Base-by-base conservation (phyloP, 2,329 filamentous ascomycete genomes). In the Penicillium sp. region DNA sequence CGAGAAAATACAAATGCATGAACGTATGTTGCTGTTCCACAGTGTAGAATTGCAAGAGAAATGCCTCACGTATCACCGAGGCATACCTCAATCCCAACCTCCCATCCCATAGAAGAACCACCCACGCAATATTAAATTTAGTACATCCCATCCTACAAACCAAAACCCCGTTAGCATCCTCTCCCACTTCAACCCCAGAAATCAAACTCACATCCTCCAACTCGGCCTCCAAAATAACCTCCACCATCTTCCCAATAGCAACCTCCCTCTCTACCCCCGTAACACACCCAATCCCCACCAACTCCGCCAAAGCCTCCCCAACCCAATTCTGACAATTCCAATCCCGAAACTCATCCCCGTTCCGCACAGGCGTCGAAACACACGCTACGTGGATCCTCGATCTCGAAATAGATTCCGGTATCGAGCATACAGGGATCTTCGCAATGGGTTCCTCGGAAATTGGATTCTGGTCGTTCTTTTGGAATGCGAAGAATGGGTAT, bases 271-370 rank as follows among this genome's bases (percentile, higher is more conserved):
- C 49, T n/a, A 44, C 43, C 10, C 40, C 39, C 3, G 50, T 63
- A 27, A 70, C 42, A 54, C 56, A 66, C 3, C 60, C 62, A 8
- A 56, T 45, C 22, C 60, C 54, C 4, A 67, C 63, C 43, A 70
- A 45, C 13, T 57, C 51, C 10, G 39, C 43, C 34, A 70, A 41
- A 5, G 67, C 67, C 48, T 70, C 67, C 1, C 62, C 66, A 10
- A 70, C 66, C 67, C 67, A 70, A 16, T 69, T 66, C 58, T 70
- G 67, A 41, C 67, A 69, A 42, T 69, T 70, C 67, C 67, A 70
- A n/a, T 69, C 65, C 11, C 59, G 48, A 46, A 68, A 56, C 8
- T 49, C 7, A 13, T 48, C 56, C 3, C 62, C 59, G 22, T 69
- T 69, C 10, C 59, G 53, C 8, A 68, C 58, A 4, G 60, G 44